Evolutionary conservation across 164 flowering plant genomes (phyloP).

Genomic region (Houttuynia cordata): DNA sequence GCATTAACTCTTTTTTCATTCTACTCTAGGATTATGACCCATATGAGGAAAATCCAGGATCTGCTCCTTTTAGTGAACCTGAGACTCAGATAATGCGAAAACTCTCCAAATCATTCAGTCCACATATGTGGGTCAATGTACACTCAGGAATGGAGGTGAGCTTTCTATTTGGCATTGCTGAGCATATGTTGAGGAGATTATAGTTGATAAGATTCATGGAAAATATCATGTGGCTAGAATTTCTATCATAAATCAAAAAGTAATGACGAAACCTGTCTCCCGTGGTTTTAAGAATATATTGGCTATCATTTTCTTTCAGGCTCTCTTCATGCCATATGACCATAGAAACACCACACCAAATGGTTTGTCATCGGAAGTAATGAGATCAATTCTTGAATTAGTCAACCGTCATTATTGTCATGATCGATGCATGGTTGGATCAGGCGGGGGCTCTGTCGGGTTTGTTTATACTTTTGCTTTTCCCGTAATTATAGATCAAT

Average conservation of each 20-base stretch:
- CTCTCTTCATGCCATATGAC: slow-evolving; percentile 97
- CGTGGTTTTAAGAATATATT: background rate
- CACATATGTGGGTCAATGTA: slow-evolving; percentile 91
- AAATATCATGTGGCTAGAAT: too few relatives aligned
- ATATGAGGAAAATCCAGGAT: slow-evolving; percentile 92
- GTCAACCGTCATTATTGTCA: slow-evolving; percentile 65
- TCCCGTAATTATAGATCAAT: too few relatives aligned
- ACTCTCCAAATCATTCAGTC: slow-evolving; percentile 66
- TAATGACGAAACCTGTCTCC: background rate
- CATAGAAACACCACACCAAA: slow-evolving; percentile 86
- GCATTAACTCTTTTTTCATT: background rate
- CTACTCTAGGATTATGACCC: slow-evolving; percentile 83
- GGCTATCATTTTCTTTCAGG: slow-evolving; percentile 26
- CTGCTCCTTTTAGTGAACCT: slow-evolving; percentile 93
- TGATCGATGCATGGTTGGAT: slow-evolving; percentile 80
- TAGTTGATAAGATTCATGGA: too few relatives aligned
- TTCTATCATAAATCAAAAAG: background rate
- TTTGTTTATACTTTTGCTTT: slow-evolving; percentile 21
- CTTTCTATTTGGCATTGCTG: background rate
- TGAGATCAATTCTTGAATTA: slow-evolving; percentile 59
- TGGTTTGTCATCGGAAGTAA: slow-evolving; percentile 45
- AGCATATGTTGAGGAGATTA: too few relatives aligned
- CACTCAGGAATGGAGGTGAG: slow-evolving; percentile 99
- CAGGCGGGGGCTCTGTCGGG: slow-evolving; percentile 99
- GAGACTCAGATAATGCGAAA: slow-evolving; percentile 91